A percentile compares a stretch with the other conserved stretches of the same genome.
These are phyloP conservation scores for Madurella fahalii DNA, from an alignment of 2,329 filamentous ascomycete species.

Conservation along the genomic window DNA sequence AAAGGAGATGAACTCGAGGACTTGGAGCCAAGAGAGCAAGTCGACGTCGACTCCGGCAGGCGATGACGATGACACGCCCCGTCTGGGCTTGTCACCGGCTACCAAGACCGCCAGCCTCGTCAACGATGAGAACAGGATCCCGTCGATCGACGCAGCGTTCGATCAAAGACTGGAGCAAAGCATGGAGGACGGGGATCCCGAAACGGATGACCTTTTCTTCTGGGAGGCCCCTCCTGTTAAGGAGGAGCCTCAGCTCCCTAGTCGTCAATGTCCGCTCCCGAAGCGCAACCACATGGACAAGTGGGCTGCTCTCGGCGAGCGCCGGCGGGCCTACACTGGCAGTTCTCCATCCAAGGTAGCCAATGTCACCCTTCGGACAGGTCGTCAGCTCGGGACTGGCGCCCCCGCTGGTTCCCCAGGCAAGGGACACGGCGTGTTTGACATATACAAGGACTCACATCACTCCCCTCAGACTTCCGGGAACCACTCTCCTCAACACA, in stretches of 20 bases:
- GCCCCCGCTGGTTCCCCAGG: constrained; percentile 29
- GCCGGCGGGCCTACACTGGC: constrained; percentile 63
- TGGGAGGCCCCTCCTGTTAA: constrained; percentile 55
- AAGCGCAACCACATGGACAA: constrained; percentile 69
- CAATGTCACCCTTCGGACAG: constrained; percentile 40
- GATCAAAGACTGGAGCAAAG: constrained; percentile 36
- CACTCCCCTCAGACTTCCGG: constrained; percentile 40
- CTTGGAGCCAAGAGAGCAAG: constrained; percentile 74
- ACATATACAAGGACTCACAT: constrained; percentile 36
- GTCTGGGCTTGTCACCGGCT: constrained; percentile 39
- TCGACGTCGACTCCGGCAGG: constrained; percentile 31
- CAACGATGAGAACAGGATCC: constrained; percentile 38
- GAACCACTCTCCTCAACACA: constrained; percentile 24
- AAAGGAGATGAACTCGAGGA: constrained; percentile 67
- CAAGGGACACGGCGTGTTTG: constrained; percentile 44
- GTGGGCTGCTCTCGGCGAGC: constrained; percentile 84
- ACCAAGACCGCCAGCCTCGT: constrained; percentile 35
- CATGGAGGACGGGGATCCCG: constrained; percentile 60
- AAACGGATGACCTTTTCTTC: constrained; percentile 69
- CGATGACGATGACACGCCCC: constrained; percentile 42
- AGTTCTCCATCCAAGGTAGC: constrained; percentile 46
- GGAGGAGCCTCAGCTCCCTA: constrained; percentile 29
- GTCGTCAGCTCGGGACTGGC: constrained; percentile 39
- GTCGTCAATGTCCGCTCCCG: constrained; percentile 56
- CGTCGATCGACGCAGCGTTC: constrained; percentile 35